phyloP scores from a whole-genome alignment of 768 basidiomycete genomes.

The Mycena venus region DNA sequence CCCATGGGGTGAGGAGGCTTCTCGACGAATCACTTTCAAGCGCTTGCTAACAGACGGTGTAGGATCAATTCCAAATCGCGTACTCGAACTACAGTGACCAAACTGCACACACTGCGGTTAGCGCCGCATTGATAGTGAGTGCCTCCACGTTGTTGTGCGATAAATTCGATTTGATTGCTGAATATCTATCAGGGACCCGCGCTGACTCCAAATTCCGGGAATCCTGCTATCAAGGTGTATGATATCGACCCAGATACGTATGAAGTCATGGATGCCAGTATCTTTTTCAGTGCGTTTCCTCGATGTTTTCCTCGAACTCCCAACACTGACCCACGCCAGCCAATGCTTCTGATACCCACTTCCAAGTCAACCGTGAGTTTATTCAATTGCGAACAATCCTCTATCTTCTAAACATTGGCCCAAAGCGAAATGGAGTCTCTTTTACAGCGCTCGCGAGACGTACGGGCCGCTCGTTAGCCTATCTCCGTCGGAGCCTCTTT shows the following conservation, averaged over 20 bases:
- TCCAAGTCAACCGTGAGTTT: constrained; percentile 37
- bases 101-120: constrained; percentile 44
- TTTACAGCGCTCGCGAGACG: constrained; percentile 52
- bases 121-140: constrained; percentile 45
- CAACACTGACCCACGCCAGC: constrained; percentile 22
- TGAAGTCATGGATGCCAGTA: constrained; percentile 53
- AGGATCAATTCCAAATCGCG: constrained; percentile 57
- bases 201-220: constrained; percentile 54
- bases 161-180: too few species aligned
- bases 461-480: constrained; percentile 48
- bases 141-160: too few species aligned
- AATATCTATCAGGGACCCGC: constrained; percentile 49
- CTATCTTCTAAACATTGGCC: too few species aligned
- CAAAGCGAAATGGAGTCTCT: constrained; percentile 47
- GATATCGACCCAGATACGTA: constrained; percentile 58
- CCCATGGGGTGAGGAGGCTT: constrained; percentile 41
- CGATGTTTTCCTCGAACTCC: neutral
- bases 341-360: constrained; percentile 42
- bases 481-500: constrained; percentile 39
- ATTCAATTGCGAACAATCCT: too few species aligned
- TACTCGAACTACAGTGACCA: constrained; percentile 53
- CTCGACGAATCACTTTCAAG: neutral
- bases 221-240: constrained; percentile 55
- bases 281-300: constrained; percentile 46
- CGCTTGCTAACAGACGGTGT: neutral